Conservation (phyloP, 306 rosid species). For the Lathyrus oleraceus region DNA sequence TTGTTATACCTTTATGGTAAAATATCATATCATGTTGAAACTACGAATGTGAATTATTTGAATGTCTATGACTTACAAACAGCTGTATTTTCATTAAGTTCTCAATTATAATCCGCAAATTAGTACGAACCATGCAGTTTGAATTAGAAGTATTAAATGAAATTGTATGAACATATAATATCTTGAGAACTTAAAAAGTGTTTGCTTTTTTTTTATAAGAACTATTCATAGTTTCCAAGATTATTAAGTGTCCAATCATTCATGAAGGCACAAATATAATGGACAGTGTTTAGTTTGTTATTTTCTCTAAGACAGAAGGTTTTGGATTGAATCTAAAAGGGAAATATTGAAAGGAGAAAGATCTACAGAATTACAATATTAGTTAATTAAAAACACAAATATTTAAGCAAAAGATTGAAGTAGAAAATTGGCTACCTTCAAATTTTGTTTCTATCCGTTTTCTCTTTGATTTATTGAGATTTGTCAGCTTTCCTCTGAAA, state of each 20-base stretch:
- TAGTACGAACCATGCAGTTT: not conserved
- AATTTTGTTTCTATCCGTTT: constrained; percentile 66
- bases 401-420: constrained; percentile 36
- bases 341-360: constrained; percentile 26
- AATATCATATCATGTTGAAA: constrained; percentile 10
- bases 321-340: constrained; percentile 24
- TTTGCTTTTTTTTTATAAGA: not conserved
- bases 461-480: constrained; percentile 66
- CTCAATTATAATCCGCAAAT: constrained; percentile 5
- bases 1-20: constrained; percentile 8
- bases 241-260: not conserved
- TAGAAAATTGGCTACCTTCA: constrained; percentile 56
- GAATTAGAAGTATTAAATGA: constrained; percentile 6
- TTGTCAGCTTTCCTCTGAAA: constrained; percentile 74
- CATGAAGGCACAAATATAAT: not conserved
- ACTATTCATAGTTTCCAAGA: not conserved
- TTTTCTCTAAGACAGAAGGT: not conserved
- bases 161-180: constrained; percentile 11
- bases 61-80: constrained; percentile 10
- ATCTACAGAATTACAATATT: constrained; percentile 10
- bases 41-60: constrained; percentile 19
- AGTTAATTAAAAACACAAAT: constrained; percentile 14
- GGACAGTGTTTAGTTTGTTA: constrained; percentile 2
- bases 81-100: constrained; percentile 11
- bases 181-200: not conserved